A percentile compares a stretch with the other conserved stretches of the same genome.
Conservation (phyloP, 192 early-diverging fungal species). For the Coemansia sp. region DNA sequence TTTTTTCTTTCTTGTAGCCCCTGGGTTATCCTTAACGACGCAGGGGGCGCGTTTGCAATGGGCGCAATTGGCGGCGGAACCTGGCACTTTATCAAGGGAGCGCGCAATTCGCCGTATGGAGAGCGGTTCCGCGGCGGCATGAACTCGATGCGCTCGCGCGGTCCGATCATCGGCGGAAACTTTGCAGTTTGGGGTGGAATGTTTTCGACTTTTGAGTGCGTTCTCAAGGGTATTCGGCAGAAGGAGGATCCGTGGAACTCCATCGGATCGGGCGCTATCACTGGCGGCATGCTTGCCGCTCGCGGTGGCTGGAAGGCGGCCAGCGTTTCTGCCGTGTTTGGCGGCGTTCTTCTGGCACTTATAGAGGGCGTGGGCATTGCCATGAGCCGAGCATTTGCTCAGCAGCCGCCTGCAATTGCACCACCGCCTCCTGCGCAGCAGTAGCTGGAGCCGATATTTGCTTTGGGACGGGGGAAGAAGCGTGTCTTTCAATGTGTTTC, state of each 20-base stretch:
- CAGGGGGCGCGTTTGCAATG: conserved; percentile 90
- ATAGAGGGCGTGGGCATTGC: conserved; percentile 94
- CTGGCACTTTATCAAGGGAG: conserved; percentile 98
- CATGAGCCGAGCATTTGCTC: conserved; percentile 65
- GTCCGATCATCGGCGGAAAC: conserved; percentile 94
- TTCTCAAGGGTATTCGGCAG: conserved; percentile 85
- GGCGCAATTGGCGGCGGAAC: conserved; percentile 93
- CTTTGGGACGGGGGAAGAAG: neutral
- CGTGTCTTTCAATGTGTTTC: neutral
- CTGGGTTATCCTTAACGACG: conserved; percentile 82
- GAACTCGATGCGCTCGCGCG: conserved; percentile 85
- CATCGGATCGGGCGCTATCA: conserved; percentile 89
- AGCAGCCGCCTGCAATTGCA: conserved; percentile 56
- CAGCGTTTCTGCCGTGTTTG: conserved; percentile 81
- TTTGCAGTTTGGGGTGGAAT: conserved; percentile 99
- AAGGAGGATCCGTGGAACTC: conserved; percentile 99
- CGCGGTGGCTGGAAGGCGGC: conserved; percentile 76
- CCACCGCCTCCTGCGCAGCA: conserved; percentile 34
- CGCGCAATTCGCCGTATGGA: conserved; percentile 94
- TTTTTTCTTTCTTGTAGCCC: conserved; percentile 51
- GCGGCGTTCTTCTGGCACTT: conserved; percentile 86
- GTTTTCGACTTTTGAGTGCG: conserved; percentile 97
- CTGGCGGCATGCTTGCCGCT: conserved; percentile 91
- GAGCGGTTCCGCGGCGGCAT: conserved; percentile 88
- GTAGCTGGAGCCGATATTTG: neutral